phyloP scores from a whole-genome alignment of 2,329 filamentous ascomycete species.

The Monosporascus cannonballus region DNA sequence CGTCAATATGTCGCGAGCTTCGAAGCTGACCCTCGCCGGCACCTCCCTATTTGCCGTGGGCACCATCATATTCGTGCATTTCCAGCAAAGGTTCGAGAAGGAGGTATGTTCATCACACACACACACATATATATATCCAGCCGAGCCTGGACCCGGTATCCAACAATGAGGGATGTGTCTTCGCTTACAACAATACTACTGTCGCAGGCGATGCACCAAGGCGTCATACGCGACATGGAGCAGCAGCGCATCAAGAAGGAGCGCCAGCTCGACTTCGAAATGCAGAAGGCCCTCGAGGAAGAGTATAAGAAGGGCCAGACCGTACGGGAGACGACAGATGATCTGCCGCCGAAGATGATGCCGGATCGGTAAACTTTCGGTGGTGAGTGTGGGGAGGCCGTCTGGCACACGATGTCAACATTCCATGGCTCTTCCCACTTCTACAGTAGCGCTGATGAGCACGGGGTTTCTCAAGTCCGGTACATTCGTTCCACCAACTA shows the following conservation, averaged over 20 bases:
- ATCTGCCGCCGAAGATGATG: conserved; percentile 10
- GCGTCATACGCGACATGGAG: conserved; percentile 91
- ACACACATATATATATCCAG: not conserved
- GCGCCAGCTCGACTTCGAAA: conserved; percentile 88
- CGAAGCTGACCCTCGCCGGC: conserved; percentile 75
- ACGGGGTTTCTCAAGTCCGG: too few relatives aligned
- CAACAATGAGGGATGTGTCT: too few relatives aligned
- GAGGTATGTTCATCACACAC: conserved; percentile 48
- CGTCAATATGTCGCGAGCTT: conserved; percentile 73
- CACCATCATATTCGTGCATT: conserved; percentile 83
- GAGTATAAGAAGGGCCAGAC: conserved; percentile 87
- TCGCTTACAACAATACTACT: not conserved
- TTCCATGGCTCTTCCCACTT: too few relatives aligned
- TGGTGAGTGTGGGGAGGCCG: not conserved
- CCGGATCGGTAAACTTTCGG: conserved; percentile 14
- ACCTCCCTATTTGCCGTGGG: conserved; percentile 70
- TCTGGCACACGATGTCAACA: too few relatives aligned
- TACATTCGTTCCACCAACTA: too few relatives aligned
- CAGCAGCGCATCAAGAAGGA: conserved; percentile 87
- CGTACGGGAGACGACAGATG: conserved; percentile 39
- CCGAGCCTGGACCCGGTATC: too few relatives aligned
- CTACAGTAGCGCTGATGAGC: not conserved
- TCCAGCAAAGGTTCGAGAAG: conserved; percentile 78
- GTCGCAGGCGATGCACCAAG: conserved; percentile 83
- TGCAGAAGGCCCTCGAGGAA: conserved; percentile 77